Conservation (phyloP, 208 protist species). For the Naegleria fowleri region DNA sequence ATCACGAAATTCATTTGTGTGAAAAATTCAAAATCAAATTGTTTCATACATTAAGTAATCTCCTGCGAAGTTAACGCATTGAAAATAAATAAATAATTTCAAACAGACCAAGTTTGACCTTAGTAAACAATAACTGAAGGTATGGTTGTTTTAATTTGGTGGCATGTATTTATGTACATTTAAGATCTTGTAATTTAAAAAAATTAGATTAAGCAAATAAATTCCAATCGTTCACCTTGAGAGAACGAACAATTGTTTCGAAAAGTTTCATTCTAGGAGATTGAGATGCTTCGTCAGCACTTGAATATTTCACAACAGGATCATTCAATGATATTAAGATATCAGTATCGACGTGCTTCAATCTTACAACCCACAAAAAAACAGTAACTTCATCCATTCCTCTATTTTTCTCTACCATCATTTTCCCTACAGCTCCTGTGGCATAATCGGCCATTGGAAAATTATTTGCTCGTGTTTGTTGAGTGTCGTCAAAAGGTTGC, state of each 20-base stretch:
- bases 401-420: not conserved
- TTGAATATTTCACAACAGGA: not conserved
- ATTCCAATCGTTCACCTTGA: not conserved
- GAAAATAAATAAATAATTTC: too few relatives aligned
- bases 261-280: not conserved
- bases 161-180: not conserved
- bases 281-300: not conserved
- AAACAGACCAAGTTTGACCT: too few relatives aligned
- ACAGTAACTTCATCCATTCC: not conserved
- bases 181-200: too few relatives aligned
- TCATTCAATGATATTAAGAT: not conserved
- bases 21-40: too few relatives aligned
- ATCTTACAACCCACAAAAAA: not conserved
- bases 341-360: not conserved
- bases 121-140: too few relatives aligned
- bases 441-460: not conserved
- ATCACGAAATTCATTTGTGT: not conserved
- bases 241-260: not conserved
- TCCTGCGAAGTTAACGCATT: too few relatives aligned
- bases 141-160: not conserved
- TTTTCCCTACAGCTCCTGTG: not conserved
- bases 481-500: not conserved
- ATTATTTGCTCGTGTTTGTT: not conserved
- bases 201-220: not conserved
- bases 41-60: too few relatives aligned